Evolutionary conservation across 1,284 basidiomycete genomes (phyloP).

Genomic region (Pseudozyma sp.): DNA sequence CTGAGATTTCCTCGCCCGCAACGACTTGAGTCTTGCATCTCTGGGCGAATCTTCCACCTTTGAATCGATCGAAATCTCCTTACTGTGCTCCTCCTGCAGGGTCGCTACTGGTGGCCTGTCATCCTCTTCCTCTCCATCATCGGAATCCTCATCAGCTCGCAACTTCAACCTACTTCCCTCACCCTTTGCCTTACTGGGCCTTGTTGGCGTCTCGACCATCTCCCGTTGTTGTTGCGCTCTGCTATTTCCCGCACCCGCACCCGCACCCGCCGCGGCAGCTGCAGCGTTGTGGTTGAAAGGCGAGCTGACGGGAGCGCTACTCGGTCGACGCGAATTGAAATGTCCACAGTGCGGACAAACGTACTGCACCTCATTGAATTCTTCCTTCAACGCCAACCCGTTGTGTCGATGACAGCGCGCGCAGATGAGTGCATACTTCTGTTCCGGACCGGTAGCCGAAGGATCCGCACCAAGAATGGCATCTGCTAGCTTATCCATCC

Average conservation of each 20-base stretch:
- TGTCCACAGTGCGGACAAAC: constrained; percentile 80
- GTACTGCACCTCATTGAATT: constrained; percentile 89
- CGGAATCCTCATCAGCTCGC: constrained; percentile 23
- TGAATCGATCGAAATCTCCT: constrained; percentile 7
- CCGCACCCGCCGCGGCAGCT: background rate
- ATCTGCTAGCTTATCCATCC: constrained; percentile 70
- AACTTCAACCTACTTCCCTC: constrained; percentile 28
- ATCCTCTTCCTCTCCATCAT: constrained; percentile 26
- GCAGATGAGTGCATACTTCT: constrained; percentile 89
- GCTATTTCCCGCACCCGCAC: background rate
- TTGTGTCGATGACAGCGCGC: constrained; percentile 92
- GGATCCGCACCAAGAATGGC: constrained; percentile 70
- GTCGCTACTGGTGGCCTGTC: constrained; percentile 26
- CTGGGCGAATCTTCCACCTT: constrained; percentile 6
- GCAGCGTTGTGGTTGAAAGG: constrained; percentile 43
- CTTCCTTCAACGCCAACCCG: constrained; percentile 86
- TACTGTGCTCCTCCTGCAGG: constrained; percentile 20
- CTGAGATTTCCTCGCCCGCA: constrained; percentile 31
- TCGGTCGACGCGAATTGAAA: constrained; percentile 74
- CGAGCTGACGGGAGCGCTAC: constrained; percentile 62
- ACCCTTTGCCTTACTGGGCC: constrained; percentile 14
- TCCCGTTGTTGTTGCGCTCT: background rate
- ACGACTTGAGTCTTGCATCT: constrained; percentile 14
- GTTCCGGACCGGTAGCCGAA: constrained; percentile 67
- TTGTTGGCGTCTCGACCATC: constrained; percentile 30